phyloP scores from a whole-genome alignment of 192 early-diverging fungal genomes.

The Diversispora eburnea region DNA sequence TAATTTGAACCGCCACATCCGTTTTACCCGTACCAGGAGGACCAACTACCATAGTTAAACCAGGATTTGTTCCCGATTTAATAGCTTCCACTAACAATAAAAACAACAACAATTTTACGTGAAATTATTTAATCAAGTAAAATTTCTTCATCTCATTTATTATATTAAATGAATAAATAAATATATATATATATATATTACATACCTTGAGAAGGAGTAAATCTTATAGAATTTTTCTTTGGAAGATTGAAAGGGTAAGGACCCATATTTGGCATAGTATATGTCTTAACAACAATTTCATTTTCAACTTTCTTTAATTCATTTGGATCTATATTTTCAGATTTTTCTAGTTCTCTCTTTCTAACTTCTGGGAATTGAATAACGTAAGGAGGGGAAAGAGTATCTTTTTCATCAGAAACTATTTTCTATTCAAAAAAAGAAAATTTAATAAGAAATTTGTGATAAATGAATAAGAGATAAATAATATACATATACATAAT shows the following conservation, averaged over 20 bases:
- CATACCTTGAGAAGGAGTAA: constrained; percentile 79
- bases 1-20: constrained; percentile 94
- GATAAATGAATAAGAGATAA: not conserved
- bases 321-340: constrained; percentile 22
- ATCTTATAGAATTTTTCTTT: constrained; percentile 70
- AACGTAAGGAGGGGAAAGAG: constrained; percentile 68
- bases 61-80: constrained; percentile 75
- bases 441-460: constrained; percentile 2
- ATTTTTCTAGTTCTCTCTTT: constrained; percentile 45
- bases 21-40: constrained; percentile 99
- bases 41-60: constrained; percentile 91
- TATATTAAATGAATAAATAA: constrained; percentile 5
- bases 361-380: constrained; percentile 61
- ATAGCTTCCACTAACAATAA: constrained; percentile 70
- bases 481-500: not conserved
- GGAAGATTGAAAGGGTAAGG: constrained; percentile 71
- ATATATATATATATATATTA: not conserved
- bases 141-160: not conserved
- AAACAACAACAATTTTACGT: not conserved
- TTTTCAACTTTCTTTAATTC: constrained; percentile 36
- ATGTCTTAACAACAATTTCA: constrained; percentile 59
- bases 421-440: constrained; percentile 29
- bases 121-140: no score
- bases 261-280: constrained; percentile 63
- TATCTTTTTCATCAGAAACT: constrained; percentile 31